Conservation (phyloP, 75 land plant species). For the Pinus albicaulis region DNA sequence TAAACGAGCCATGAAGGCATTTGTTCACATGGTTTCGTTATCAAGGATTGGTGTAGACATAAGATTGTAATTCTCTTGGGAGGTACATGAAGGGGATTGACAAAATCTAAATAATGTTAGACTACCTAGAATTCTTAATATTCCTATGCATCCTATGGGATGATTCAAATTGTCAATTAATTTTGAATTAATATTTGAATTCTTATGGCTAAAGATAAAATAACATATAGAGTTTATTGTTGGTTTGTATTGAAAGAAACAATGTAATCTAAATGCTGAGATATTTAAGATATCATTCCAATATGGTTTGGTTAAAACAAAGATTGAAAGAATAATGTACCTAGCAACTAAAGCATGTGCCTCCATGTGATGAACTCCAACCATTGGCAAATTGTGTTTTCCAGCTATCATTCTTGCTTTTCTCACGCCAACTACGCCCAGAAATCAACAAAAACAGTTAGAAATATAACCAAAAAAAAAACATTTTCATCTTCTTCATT, state of each 20-base stretch:
- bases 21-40: background rate
- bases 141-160: background rate
- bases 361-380: constrained; percentile 99
- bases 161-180: too few relatives aligned
- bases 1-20: background rate
- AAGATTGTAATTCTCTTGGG: background rate
- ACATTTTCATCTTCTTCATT: background rate
- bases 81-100: background rate
- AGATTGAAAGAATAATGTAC: constrained; percentile 25
- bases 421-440: constrained; percentile 80
- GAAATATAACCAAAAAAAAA: background rate
- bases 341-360: constrained; percentile 98
- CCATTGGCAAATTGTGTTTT: constrained; percentile 60
- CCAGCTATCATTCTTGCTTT: constrained; percentile 88
- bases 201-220: background rate
- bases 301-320: background rate
- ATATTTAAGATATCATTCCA: background rate
- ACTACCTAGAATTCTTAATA: background rate
- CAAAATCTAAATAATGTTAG: background rate
- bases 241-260: too few relatives aligned
- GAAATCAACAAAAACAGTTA: constrained; percentile 6
- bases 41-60: background rate
- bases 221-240: too few relatives aligned
- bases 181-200: too few relatives aligned
- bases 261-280: too few relatives aligned